Conservation (phyloP, 306 rosid genomes). For the Astragalus membranaceus region DNA sequence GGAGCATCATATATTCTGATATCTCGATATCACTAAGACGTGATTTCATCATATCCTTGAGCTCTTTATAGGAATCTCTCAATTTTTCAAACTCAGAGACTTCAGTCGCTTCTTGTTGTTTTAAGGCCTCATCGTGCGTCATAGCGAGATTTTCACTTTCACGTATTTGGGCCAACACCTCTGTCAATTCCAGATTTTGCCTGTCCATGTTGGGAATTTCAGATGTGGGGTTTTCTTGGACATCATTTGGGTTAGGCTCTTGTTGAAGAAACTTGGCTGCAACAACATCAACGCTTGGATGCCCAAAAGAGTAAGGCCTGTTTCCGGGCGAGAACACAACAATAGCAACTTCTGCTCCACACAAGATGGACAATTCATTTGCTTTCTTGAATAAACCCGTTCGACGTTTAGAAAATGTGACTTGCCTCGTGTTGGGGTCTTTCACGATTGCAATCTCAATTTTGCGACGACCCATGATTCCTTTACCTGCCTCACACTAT, state of each 20-base stretch:
- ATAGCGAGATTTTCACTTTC: neutral
- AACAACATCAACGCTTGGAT: neutral
- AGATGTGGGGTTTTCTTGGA: neutral
- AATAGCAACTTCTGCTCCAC: conserved; percentile 4
- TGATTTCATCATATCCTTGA: neutral
- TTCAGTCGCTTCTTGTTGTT: neutral
- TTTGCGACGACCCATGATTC: conserved; percentile 4
- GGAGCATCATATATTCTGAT: neutral
- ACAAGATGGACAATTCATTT: neutral
- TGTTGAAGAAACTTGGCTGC: conserved; percentile 2
- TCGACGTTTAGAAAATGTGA: conserved; percentile 7
- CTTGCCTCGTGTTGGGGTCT: conserved; percentile 4
- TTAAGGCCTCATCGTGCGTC: neutral
- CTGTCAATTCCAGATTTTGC: neutral
- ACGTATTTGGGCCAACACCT: neutral
- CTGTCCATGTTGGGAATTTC: neutral
- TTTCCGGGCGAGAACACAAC: neutral
- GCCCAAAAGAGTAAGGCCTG: conserved; percentile 9
- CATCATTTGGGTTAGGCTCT: neutral
- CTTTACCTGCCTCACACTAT: neutral
- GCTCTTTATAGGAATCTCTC: neutral
- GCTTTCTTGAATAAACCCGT: conserved; percentile 7
- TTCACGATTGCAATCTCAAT: conserved; percentile 1
- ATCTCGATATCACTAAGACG: neutral
- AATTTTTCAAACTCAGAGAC: neutral